These are phyloP conservation scores for Pholiota adiposa DNA, from an alignment of 1,284 basidiomycete genomes.

Conservation along the genomic window DNA sequence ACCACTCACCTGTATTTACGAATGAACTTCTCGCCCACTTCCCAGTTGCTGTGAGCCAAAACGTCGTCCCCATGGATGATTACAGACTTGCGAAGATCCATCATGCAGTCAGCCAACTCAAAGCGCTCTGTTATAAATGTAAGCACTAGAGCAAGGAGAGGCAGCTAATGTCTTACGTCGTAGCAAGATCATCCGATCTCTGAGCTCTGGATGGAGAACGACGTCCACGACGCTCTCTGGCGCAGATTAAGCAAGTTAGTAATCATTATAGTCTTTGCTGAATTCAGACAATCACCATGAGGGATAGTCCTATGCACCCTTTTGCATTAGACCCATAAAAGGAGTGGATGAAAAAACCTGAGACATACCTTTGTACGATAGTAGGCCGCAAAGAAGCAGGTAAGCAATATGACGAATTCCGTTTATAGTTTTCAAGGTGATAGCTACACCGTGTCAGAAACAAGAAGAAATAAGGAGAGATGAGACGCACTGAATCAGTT, in stretches of 20 bases:
- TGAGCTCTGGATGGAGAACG: constrained; percentile 83
- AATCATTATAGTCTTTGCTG: constrained; percentile 2
- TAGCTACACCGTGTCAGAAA: constrained; percentile 51
- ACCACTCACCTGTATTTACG: constrained; percentile 73
- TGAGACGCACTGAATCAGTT: constrained; percentile 71
- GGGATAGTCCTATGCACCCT: constrained; percentile 77
- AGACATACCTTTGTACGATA: constrained; percentile 72
- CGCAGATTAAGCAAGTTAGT: constrained; percentile 8
- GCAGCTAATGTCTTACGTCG: constrained; percentile 53
- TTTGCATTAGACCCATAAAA: constrained; percentile 19
- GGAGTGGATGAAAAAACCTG: background rate
- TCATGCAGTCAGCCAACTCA: constrained; percentile 75
- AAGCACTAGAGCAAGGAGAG: background rate
- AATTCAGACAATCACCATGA: constrained; percentile 61
- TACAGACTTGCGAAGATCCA: constrained; percentile 68
- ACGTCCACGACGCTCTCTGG: constrained; percentile 88
- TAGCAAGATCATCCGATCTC: constrained; percentile 87
- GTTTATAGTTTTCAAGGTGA: constrained; percentile 85
- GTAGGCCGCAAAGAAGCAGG: constrained; percentile 87
- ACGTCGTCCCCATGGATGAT: constrained; percentile 89
- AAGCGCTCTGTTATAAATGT: constrained; percentile 63
- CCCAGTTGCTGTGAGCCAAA: constrained; percentile 87
- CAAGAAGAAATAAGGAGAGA: background rate
- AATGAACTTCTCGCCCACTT: constrained; percentile 83
- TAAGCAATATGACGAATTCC: constrained; percentile 83